These are phyloP conservation scores for Verticillium klebahnii DNA, from an alignment of 2,329 filamentous ascomycete species.

Conservation along the genomic window DNA sequence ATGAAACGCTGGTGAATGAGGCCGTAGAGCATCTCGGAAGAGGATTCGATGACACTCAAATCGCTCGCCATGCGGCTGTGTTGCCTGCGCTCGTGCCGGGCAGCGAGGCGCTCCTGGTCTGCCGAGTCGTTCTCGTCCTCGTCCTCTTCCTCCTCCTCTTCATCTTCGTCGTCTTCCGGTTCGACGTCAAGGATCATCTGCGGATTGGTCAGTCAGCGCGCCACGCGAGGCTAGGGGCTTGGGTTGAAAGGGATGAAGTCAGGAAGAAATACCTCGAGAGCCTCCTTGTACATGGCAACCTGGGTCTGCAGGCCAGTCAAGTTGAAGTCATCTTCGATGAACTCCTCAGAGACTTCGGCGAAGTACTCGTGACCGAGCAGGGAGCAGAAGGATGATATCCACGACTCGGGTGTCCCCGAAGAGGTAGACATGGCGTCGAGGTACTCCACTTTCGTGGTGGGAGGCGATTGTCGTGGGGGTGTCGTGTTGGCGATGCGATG, in stretches of 20 bases:
- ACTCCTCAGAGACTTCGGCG: slow-evolving; percentile 96
- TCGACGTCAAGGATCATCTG: slow-evolving; percentile 98
- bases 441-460: neutral
- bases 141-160: slow-evolving; percentile 73
- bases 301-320: slow-evolving; percentile 91
- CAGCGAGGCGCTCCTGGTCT: slow-evolving; percentile 50
- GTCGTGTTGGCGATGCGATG: neutral
- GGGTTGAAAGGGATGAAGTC: neutral
- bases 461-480: neutral
- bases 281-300: slow-evolving; percentile 98
- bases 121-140: slow-evolving; percentile 67
- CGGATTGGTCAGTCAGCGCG: neutral
- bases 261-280: slow-evolving; percentile 62
- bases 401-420: slow-evolving; percentile 71
- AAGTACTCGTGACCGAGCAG: slow-evolving; percentile 97
- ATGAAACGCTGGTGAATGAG: slow-evolving; percentile 98
- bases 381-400: slow-evolving; percentile 97
- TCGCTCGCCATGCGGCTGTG: slow-evolving; percentile 85
- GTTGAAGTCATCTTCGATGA: slow-evolving; percentile 99
- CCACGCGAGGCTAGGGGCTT: neutral
- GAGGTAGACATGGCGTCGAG: slow-evolving; percentile 51
- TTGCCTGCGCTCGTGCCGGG: slow-evolving; percentile 64
- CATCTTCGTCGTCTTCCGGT: slow-evolving; percentile 88
- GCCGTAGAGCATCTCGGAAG: slow-evolving; percentile 96
- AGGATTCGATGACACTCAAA: slow-evolving; percentile 91